Evolutionary conservation across 768 basidiomycete genomes (phyloP), one percentile per base, ranked within the genome.

Genomic region (Agaricus subrufescens): DNA sequence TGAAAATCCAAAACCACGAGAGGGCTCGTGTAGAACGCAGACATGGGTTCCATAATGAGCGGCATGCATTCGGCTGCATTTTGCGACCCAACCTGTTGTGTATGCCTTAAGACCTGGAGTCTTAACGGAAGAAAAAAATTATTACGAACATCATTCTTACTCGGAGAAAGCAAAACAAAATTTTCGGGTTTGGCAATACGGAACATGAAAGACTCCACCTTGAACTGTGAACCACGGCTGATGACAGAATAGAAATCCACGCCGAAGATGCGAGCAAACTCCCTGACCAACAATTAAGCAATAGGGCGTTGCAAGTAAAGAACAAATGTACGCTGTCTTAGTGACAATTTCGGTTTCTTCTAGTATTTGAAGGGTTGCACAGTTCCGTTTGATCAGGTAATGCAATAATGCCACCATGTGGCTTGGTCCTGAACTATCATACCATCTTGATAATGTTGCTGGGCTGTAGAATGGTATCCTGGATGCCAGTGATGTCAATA

Each of bases 201-300:
- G 69, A 97, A 95, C 88, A 99, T 88, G 73, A 99, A 96, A 0
- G 94, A 94, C 73, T 99, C 97, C 27, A 98, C 97, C 72, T 98
- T 99, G 77, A 94, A 98, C 65, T 99, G 97, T 0, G 94, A 97
- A 0, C 97, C 97, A 31, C 97, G 84, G 58, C 84, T 94, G 60
- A 97, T 82, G 31, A 98, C 95, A 3, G 94, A 97, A 66, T 87
- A 91, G 67, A 98, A 98, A 70, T 99, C 97, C 44, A 99, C 87
- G 0, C 97, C 96, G 61, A 97, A 98, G 5, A 98, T 92, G 9
- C 97, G 85, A 40, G 97, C 95, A 64, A 98, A 98, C 69, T 99
- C 97, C 12, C 96, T 98, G n/a, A 10, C 8, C 11, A 15, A 7
- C 3, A 19, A 50, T 9, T 19, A 37, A 38, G n/a, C 15, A 2